A percentile compares a stretch with the other conserved stretches of the same genome.
Conservation (phyloP, 768 basidiomycete genomes). For the Leccinum truebloodii region DNA sequence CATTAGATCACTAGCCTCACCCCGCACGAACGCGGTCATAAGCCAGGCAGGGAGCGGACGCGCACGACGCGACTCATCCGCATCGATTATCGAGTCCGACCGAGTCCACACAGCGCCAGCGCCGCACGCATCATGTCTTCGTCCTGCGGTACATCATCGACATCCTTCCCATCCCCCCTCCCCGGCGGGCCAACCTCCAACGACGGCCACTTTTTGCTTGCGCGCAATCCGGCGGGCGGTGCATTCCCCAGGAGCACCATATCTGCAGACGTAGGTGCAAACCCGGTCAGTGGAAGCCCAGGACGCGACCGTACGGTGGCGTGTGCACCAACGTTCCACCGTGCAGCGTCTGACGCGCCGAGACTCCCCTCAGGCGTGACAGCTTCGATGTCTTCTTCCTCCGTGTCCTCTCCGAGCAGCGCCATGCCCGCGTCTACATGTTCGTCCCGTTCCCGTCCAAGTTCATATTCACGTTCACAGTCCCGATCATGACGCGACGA, state of each 20-base stretch:
- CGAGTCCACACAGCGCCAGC: slow-evolving; percentile 61
- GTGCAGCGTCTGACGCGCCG: slow-evolving; percentile 38
- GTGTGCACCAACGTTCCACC: slow-evolving; percentile 33
- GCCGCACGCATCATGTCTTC: slow-evolving; percentile 74
- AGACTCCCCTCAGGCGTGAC: slow-evolving; percentile 62
- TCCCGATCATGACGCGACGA: slow-evolving; percentile 22
- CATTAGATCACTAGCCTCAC: background rate
- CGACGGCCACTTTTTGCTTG: slow-evolving; percentile 2
- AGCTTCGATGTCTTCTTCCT: slow-evolving; percentile 64
- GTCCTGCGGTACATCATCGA: slow-evolving; percentile 40
- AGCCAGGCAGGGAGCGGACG: background rate
- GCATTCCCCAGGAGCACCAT: background rate
- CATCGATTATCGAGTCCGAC: slow-evolving; percentile 25
- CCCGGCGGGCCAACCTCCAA: background rate
- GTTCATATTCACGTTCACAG: too few relatives aligned
- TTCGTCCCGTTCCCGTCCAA: background rate
- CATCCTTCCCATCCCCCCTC: background rate
- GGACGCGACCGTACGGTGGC: slow-evolving; percentile 2
- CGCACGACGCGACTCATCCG: slow-evolving; percentile 11
- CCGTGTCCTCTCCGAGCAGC: slow-evolving; percentile 49
- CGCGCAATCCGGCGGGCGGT: background rate
- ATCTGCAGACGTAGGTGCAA: background rate
- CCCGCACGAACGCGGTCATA: background rate
- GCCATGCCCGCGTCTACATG: background rate
- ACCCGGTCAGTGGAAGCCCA: background rate